Conservation (phyloP, 2,329 filamentous ascomycete species). For the Cladophialophora carrionii region DNA sequence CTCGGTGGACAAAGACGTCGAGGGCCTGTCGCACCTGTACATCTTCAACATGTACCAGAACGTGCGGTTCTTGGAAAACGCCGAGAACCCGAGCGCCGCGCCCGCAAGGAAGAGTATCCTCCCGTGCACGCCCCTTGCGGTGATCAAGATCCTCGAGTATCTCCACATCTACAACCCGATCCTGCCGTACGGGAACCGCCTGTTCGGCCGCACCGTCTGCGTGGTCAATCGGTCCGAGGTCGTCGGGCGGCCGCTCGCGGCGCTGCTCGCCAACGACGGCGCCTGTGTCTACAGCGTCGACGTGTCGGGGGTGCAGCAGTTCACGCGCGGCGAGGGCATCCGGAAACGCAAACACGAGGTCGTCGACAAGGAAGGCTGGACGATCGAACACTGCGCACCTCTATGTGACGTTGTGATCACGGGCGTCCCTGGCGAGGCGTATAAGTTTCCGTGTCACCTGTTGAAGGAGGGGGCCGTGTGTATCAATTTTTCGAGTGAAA, state of each 20-base stretch:
- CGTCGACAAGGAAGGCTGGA: conserved; percentile 77
- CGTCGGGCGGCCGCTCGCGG: conserved; percentile 88
- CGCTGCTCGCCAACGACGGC: conserved; percentile 92
- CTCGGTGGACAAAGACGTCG: conserved; percentile 87
- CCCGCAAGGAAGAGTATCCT: conserved; percentile 78
- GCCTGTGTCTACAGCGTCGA: conserved; percentile 95
- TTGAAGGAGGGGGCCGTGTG: conserved; percentile 92
- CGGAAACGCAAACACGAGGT: conserved; percentile 85
- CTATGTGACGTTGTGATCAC: conserved; percentile 93
- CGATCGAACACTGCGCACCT: conserved; percentile 77
- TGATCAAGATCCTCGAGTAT: conserved; percentile 96
- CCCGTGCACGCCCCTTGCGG: conserved; percentile 91
- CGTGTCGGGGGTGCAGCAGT: conserved; percentile 86
- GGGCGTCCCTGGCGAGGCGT: conserved; percentile 83
- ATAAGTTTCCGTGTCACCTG: conserved; percentile 83
- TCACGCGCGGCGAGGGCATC: conserved; percentile 85
- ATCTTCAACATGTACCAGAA: conserved; percentile 99
- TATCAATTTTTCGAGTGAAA: conserved; percentile 96
- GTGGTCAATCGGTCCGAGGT: conserved; percentile 97
- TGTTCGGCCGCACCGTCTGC: conserved; percentile 92
- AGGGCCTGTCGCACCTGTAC: conserved; percentile 89
- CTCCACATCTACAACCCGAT: conserved; percentile 96
- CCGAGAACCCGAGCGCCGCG: conserved; percentile 53
- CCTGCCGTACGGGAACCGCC: conserved; percentile 84
- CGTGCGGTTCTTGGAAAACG: conserved; percentile 85